A percentile compares a stretch with the other conserved stretches of the same genome.
phyloP scores from a whole-genome alignment of 148 eudicot genomes.

The Fagopyrum homotropicum region DNA sequence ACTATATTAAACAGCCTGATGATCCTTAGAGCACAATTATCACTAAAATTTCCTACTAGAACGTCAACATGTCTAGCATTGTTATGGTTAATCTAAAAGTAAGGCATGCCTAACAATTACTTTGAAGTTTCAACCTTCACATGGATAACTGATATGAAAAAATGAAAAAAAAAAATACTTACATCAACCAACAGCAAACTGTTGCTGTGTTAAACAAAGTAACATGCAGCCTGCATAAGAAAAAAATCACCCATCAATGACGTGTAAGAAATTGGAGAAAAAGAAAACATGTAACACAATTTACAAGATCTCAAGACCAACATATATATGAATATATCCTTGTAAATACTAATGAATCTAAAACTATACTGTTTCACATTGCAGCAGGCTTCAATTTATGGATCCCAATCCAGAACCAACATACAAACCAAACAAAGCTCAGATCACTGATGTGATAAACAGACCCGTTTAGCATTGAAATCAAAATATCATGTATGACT shows the following conservation, averaged over 20 bases:
- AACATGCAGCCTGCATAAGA: conserved; percentile 83
- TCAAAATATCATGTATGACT: no score
- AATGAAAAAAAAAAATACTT: conserved; percentile 46
- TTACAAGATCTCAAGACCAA: background rate
- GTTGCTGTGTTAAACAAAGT: conserved; percentile 83
- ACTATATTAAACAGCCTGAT: background rate
- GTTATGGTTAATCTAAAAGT: background rate
- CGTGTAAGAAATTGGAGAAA: background rate
- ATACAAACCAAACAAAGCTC: background rate
- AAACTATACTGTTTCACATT: background rate
- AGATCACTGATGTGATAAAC: background rate
- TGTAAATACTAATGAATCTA: background rate
- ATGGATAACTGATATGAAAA: background rate
- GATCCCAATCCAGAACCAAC: background rate
- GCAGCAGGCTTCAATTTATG: background rate
- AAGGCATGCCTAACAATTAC: background rate
- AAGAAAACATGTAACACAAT: background rate
- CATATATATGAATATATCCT: background rate
- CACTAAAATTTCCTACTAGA: background rate
- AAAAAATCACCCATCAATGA: background rate
- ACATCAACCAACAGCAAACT: conserved; percentile 99
- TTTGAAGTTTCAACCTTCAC: background rate
- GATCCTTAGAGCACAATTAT: background rate
- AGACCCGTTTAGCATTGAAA: background rate
- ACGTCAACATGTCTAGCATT: background rate